Evolutionary conservation across 768 basidiomycete species (phyloP).

Genomic region (Lyophyllum shimeji): DNA sequence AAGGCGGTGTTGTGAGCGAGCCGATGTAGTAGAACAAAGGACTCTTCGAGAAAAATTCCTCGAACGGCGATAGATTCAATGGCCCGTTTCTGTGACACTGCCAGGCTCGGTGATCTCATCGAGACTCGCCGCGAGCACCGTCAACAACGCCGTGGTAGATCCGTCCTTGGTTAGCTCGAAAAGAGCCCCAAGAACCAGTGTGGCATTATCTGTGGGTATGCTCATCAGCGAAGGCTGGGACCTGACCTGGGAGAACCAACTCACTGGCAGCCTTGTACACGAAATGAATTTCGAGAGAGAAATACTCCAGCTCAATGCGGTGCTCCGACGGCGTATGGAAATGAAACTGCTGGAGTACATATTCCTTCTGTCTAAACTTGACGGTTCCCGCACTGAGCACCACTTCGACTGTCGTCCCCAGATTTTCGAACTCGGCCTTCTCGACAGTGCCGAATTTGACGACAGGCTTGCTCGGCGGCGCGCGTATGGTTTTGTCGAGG

Average conservation of each 20-base stretch:
- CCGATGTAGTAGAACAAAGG: slow-evolving; percentile 6
- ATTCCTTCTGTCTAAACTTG: not conserved
- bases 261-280: slow-evolving; percentile 7
- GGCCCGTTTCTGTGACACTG: not conserved
- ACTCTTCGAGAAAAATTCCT: not conserved
- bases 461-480: not conserved
- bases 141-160: slow-evolving; percentile 5
- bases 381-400: not conserved
- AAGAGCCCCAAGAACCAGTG: slow-evolving; percentile 4
- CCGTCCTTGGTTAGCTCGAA: slow-evolving; percentile 2
- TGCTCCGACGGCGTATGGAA: slow-evolving; percentile 17
- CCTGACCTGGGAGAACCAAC: not conserved
- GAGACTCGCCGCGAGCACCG: not conserved
- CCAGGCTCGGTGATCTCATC: not conserved
- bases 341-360: slow-evolving; percentile 5
- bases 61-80: not conserved
- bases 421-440: not conserved
- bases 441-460: not conserved
- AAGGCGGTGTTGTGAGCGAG: slow-evolving; percentile 15
- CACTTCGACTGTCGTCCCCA: not conserved
- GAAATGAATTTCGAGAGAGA: slow-evolving; percentile 13
- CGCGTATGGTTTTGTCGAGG: not conserved
- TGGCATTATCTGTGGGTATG: not conserved
- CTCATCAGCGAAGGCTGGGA: not conserved
- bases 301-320: slow-evolving; percentile 5